Base-by-base conservation (phyloP, 768 basidiomycete genomes). In the Peribolospora baueri region DNA sequence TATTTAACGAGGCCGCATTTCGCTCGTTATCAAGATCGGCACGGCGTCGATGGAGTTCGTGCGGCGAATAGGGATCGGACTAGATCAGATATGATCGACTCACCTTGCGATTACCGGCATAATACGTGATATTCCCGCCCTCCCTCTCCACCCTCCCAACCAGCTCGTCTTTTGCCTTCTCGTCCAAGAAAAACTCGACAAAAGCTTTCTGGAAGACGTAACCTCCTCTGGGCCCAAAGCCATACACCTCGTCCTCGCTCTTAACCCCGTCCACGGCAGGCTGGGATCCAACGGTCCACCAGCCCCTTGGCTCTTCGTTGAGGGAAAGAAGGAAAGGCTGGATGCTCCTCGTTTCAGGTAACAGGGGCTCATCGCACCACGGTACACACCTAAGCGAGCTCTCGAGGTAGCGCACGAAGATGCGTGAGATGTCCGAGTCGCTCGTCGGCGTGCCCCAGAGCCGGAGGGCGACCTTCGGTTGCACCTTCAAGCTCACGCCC, bases 201-300 rank as follows among this genome's bases (percentile, higher is more conserved):
- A 95, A 98, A 10, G 81, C 77, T 69, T 98, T 98, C 69, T 98
- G 93, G 68, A 84, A 98, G 7, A 98, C 84, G 68, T 88, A 91
- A 5, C 93, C 93, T 5, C 78, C 79, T 54, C 73, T 72, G 9
- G 93, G 93, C 3, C 93, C 93, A 82, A 91, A 98, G 4, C 93
- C 93, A 57, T 91, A 77, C 0, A 82, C 69, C 25, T 75, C 70
- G 66, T 97, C 82, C 10, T 75, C 76, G 2, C 84, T 87, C 41
- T 68, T 70, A 5, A 71, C 75, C 5, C 81, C 84, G 63, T 97
- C 82, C 5, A 95, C 79, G 0, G 88, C 84, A 25, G 93, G 93
- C 65, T 98, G 93, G 8, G 87, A 91, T 1, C 85, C 85, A 14
- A 98, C 82, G 5, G 93, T 95, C 90, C 91, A 98, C 79, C 86